phyloP scores from a whole-genome alignment of 1,139 yeast species.

The Kodamaea alishanica region DNA sequence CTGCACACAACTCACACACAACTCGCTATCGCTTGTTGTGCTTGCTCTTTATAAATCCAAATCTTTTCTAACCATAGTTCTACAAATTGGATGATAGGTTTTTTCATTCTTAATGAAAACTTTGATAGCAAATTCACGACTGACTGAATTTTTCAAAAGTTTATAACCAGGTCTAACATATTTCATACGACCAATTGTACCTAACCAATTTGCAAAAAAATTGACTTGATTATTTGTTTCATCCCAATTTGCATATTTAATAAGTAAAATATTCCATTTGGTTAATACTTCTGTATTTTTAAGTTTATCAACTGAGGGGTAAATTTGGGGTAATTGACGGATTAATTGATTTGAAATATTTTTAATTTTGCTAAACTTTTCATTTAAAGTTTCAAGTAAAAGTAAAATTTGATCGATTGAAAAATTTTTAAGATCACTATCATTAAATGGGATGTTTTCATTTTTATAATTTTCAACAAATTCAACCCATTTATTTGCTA shows the following conservation, averaged over 20 bases:
- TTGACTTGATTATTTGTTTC: constrained; percentile 18
- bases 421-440: constrained; percentile 23
- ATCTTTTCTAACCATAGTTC: constrained; percentile 35
- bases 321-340: constrained; percentile 20
- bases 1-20: no score
- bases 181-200: constrained; percentile 43
- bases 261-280: constrained; percentile 30
- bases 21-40: no score
- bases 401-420: constrained; percentile 35
- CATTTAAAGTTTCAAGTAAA: constrained; percentile 30
- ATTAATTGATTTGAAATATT: constrained; percentile 18
- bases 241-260: constrained; percentile 24
- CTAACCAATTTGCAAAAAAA: constrained; percentile 35
- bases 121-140: constrained; percentile 28
- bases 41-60: constrained; percentile 13
- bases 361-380: constrained; percentile 17
- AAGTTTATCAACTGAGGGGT: constrained; percentile 23
- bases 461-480: constrained; percentile 10
- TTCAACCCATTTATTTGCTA: constrained; percentile 27
- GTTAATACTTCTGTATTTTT: constrained; percentile 34
- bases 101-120: constrained; percentile 23
- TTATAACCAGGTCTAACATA: constrained; percentile 41
- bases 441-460: constrained; percentile 12
- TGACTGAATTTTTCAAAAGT: constrained; percentile 25
- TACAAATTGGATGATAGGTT: constrained; percentile 41